Base-by-base conservation (phyloP, 2,329 filamentous ascomycete genomes). In the Simplicillium sp. region DNA sequence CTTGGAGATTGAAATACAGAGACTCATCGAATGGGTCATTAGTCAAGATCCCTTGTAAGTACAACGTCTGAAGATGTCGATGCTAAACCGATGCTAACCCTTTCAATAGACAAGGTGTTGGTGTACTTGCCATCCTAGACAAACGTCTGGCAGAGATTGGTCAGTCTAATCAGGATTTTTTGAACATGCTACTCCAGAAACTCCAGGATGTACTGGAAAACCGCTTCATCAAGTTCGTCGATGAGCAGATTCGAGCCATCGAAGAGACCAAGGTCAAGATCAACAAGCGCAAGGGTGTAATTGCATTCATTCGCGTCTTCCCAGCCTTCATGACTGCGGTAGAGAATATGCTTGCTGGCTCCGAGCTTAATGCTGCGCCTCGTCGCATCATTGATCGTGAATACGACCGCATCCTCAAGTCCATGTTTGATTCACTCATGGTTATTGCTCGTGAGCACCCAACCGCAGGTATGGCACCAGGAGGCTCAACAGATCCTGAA, bases 241-340 rank as follows among this genome's bases (percentile, higher is more conserved):
- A 97, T 50, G 87, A 95, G 48, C 92, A 98, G 59, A 84, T 97
- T 44, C 85, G 87, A 18, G 89, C 88, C 5, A 95, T 97, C 48
- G 92, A 97, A 63, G 92, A 97, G 46, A 97, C 89, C 32, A 97
- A 97, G 64, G 90, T 98, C 60, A 96, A 96, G 69, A 88, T 96
- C 64, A 96, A 95, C 70, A 97, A 97, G 70, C 84, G 92, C 50
- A 96, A 94, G 66, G 90, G 92, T 11, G 87, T 98, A 42, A 96
- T 97, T 53, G 82, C 82, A 13, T 97, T 97, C 61, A 90, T 97
- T 68, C 85, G 87, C 48, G 83, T 90, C 33, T 97, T 97, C 68
- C 92, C 90, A 1, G 70, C 82, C 44, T 96, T 96, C 63, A 81
- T 81, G n/a, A 64, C 77, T 1, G 80, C 84, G 0, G 77, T 96